phyloP scores from a whole-genome alignment of 441 rosid species.

The Corymbia calophylla region DNA sequence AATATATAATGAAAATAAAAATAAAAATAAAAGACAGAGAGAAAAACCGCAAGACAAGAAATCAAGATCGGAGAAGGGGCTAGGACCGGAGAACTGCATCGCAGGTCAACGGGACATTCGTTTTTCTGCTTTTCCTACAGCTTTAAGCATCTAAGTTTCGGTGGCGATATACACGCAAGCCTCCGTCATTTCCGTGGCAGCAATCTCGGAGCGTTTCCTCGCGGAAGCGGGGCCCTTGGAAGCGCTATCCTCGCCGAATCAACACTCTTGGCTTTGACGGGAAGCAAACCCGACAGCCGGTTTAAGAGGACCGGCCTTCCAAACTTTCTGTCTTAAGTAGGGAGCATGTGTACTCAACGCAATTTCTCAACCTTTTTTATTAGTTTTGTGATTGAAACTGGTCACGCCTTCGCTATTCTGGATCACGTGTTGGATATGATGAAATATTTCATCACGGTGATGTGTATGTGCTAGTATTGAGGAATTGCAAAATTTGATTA shows the following conservation, averaged over 20 bases:
- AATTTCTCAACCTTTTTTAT: too few species aligned
- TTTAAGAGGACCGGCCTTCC: neutral
- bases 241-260: neutral
- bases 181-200: neutral
- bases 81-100: neutral
- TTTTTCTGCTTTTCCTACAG: too few species aligned
- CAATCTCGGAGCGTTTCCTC: neutral
- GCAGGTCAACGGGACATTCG: neutral
- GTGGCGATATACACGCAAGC: neutral
- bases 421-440: neutral
- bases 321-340: neutral
- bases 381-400: too few species aligned
- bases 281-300: neutral
- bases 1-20: neutral
- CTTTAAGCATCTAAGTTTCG: too few species aligned
- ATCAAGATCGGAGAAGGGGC: neutral
- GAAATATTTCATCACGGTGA: neutral
- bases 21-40: neutral
- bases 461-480: neutral
- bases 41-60: neutral
- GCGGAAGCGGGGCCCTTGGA: neutral
- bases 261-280: neutral
- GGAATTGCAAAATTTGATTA: neutral
- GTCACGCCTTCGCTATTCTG: too few species aligned
- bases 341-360: neutral